phyloP scores from a whole-genome alignment of 352 stramenopile species.

The Pelagophyceae sp. region DNA sequence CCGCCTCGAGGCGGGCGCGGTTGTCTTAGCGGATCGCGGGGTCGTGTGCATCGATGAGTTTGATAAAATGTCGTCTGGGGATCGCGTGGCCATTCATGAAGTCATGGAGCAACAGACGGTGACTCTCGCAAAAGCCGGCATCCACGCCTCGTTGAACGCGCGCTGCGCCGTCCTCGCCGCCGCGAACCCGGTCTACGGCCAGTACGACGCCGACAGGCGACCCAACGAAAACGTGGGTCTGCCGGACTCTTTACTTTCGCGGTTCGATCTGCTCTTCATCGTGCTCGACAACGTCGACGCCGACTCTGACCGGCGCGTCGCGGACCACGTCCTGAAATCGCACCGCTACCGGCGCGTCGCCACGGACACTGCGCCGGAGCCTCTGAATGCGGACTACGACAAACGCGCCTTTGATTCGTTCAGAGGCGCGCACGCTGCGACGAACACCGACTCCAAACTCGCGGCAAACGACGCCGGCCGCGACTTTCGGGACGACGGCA shows the following conservation, averaged over 20 bases:
- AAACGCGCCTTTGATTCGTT: constrained; percentile 21
- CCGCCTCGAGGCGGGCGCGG: constrained; percentile 88
- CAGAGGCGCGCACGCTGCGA: not conserved
- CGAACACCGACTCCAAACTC: not conserved
- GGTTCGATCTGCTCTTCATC: constrained; percentile 99
- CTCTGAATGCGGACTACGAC: constrained; percentile 60
- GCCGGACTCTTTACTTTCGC: constrained; percentile 95
- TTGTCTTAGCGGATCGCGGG: constrained; percentile 96
- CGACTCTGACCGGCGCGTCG: constrained; percentile 84
- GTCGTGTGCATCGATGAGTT: constrained; percentile 99
- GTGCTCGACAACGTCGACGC: constrained; percentile 95
- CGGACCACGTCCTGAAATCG: constrained; percentile 91
- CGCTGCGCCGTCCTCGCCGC: constrained; percentile 94
- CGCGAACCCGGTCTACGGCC: constrained; percentile 98
- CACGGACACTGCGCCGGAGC: constrained; percentile 73
- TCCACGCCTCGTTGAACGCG: constrained; percentile 97
- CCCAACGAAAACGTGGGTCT: constrained; percentile 98
- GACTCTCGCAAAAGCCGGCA: constrained; percentile 98
- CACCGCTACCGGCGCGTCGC: constrained; percentile 81
- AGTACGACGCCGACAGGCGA: constrained; percentile 95
- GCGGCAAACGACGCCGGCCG: constrained; percentile 27
- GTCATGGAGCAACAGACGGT: constrained; percentile 99
- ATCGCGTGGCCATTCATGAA: constrained; percentile 99
- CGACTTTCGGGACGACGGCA: constrained; percentile 21
- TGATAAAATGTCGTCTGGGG: constrained; percentile 83